A percentile compares a stretch with the other conserved stretches of the same genome.
Evolutionary conservation across 1,284 basidiomycete species (phyloP).

Genomic region (Bjerkandera adusta): DNA sequence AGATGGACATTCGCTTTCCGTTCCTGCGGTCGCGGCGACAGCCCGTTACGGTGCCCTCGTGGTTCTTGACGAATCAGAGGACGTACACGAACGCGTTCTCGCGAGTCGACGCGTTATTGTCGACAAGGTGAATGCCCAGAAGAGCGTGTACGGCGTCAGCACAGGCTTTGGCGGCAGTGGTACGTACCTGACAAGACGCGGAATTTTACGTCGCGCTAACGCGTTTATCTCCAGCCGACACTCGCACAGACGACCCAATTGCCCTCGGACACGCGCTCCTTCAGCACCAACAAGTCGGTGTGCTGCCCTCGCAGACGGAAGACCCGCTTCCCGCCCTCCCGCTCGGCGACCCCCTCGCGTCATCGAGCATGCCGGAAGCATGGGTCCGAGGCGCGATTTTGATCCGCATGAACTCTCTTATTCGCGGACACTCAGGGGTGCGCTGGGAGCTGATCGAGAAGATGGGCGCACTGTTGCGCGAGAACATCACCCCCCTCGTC

Average conservation of each 20-base stretch:
- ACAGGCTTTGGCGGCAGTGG: conserved; percentile 83
- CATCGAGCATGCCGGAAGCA: conserved; percentile 79
- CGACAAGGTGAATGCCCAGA: conserved; percentile 63
- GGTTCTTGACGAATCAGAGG: conserved; percentile 47
- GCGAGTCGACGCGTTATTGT: conserved; percentile 62
- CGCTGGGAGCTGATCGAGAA: conserved; percentile 79
- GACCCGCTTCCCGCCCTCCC: conserved; percentile 48
- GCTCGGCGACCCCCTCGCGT: conserved; percentile 63
- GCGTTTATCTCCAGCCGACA: conserved; percentile 48
- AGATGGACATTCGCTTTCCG: conserved; percentile 68
- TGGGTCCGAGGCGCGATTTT: conserved; percentile 91
- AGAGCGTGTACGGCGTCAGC: conserved; percentile 78
- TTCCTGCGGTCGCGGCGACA: conserved; percentile 71
- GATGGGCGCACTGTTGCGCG: conserved; percentile 71
- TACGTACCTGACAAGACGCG: conserved; percentile 28
- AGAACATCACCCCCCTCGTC: conserved; percentile 78
- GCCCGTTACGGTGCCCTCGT: conserved; percentile 62
- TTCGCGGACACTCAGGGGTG: conserved; percentile 87
- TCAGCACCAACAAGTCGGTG: conserved; percentile 77
- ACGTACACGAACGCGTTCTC: conserved; percentile 47
- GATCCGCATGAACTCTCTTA: conserved; percentile 83
- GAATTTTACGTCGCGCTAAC: conserved; percentile 26
- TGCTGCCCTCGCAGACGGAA: conserved; percentile 53
- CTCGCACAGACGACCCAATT: conserved; percentile 67
- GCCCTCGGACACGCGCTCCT: conserved; percentile 74